Evolutionary conservation across 371 early-diverging fungal genomes (phyloP), one percentile per base, ranked within the genome.

Genomic region (Parasitella parasitica): DNA sequence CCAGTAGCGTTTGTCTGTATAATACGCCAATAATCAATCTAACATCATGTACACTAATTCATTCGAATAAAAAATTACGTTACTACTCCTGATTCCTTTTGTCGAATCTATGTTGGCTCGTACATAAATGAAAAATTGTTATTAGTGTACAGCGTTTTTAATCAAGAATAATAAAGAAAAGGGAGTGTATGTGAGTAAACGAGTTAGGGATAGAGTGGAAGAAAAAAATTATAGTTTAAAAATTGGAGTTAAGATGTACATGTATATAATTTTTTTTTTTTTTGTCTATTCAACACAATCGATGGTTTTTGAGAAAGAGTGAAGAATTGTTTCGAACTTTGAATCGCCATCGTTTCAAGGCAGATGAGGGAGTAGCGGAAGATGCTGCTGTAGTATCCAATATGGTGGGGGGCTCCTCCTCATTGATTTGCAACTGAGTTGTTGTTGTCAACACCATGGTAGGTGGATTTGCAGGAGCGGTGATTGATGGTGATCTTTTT

Each of bases 261-360:
- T 30, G 8, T 5, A 30, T 30, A 30, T 30, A 30, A 30, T 5
- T 30, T 3, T 30, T 5, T 30, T 43, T 22, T 11, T 46, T 24
- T 46, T 22, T 35, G 24, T 54, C 20, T 9, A 22, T 12, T 46
- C 46, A 34, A 34, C 22, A 36, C n/a, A 57, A 32, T 15, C 50
- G 51, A 51, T 50, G 59, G 3, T 59, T 59, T 39, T 61, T 61
- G 24, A 61, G 8, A 32, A 61, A 61, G 7, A 46, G 24, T 11
- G 52, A 53, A 20, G 60, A 52, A 16, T 52, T 50, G 24, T 60
- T 51, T 18, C 48, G 39, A 24, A 61, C 54, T 48, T 54, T 61
- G 18, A 54, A 46, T 27, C 41, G 54, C 61, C 61, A 61, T 54
- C 48, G 46, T 61, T 54, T 61, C 6, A 49, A 52, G 39, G 43